A percentile compares a stretch with the other conserved stretches of the same genome.
Conservation (phyloP, 768 basidiomycete genomes). For the Auricularia cornea region DNA sequence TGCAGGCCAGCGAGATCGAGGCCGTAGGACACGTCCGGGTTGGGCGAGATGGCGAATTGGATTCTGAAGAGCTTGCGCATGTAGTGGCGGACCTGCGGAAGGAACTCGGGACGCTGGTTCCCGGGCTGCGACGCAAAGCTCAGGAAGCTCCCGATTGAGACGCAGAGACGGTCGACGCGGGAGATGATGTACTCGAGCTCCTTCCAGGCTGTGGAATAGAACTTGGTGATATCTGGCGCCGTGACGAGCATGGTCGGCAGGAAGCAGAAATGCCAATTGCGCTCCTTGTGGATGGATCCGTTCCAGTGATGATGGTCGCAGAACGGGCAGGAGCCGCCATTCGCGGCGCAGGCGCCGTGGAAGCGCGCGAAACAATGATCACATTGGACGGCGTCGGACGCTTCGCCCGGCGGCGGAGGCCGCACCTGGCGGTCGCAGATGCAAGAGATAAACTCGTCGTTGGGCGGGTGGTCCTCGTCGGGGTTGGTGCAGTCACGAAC, state of each 20-base stretch:
- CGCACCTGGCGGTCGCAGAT: slow-evolving; percentile 71
- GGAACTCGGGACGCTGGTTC: slow-evolving; percentile 68
- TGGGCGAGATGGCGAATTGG: slow-evolving; percentile 80
- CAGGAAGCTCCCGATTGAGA: slow-evolving; percentile 72
- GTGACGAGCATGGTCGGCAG: slow-evolving; percentile 58
- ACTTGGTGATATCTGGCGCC: slow-evolving; percentile 72
- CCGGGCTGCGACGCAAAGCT: slow-evolving; percentile 58
- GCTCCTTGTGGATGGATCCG: slow-evolving; percentile 71
- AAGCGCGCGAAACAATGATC: slow-evolving; percentile 84
- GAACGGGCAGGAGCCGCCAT: slow-evolving; percentile 87
- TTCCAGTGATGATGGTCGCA: slow-evolving; percentile 92
- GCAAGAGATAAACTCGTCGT: slow-evolving; percentile 77
- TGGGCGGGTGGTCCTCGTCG: slow-evolving; percentile 71
- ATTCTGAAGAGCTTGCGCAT: slow-evolving; percentile 88
- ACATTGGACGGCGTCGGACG: slow-evolving; percentile 82
- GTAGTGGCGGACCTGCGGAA: slow-evolving; percentile 78
- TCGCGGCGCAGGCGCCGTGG: slow-evolving; percentile 76
- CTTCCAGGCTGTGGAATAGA: slow-evolving; percentile 74
- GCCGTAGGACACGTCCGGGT: slow-evolving; percentile 72
- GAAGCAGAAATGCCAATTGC: slow-evolving; percentile 77
- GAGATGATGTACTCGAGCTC: slow-evolving; percentile 74
- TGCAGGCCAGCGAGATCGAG: slow-evolving; percentile 77
- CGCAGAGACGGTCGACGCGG: slow-evolving; percentile 65
- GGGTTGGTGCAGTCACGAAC: slow-evolving; percentile 65
- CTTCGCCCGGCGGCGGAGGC: slow-evolving; percentile 64